phyloP scores from a whole-genome alignment of 345 rosid species.

The Gynandropsis gynandra region DNA sequence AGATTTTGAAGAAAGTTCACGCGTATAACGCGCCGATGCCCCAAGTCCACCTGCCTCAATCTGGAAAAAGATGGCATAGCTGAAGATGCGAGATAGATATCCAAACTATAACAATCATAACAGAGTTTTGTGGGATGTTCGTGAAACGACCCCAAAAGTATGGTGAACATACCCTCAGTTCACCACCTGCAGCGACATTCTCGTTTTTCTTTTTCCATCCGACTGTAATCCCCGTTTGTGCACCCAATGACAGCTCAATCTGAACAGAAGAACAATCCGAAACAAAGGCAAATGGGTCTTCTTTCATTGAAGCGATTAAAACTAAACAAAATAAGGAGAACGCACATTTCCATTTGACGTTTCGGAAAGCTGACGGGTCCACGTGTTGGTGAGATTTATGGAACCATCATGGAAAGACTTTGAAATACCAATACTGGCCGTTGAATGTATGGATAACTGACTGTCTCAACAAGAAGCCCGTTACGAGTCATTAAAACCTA shows the following conservation, averaged over 20 bases:
- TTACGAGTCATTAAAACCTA: constrained; percentile 10
- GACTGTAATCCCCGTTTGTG: constrained; percentile 62
- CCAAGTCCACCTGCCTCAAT: constrained; percentile 67
- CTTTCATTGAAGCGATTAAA: not conserved
- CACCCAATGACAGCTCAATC: constrained; percentile 77
- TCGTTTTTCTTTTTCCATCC: constrained; percentile 88
- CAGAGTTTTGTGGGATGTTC: not conserved
- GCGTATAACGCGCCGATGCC: constrained; percentile 70
- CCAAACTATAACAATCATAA: not conserved
- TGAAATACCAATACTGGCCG: constrained; percentile 62
- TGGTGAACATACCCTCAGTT: constrained; percentile 45
- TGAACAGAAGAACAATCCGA: constrained; percentile 26
- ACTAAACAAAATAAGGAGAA: constrained; percentile 13
- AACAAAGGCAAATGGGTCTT: constrained; percentile 6
- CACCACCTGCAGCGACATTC: constrained; percentile 68
- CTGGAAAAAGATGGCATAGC: constrained; percentile 32
- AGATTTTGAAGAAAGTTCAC: constrained; percentile 64
- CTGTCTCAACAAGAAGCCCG: constrained; percentile 33
- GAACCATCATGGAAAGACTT: constrained; percentile 88
- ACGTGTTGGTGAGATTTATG: constrained; percentile 79
- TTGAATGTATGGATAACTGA: constrained; percentile 68
- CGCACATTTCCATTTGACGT: constrained; percentile 79
- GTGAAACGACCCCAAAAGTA: not conserved
- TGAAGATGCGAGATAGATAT: constrained; percentile 11
- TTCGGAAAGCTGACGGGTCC: constrained; percentile 90